Evolutionary conservation across 345 rosid genomes (phyloP), one percentile per base, ranked within the genome.

Genomic region (Laguncularia racemosa): DNA sequence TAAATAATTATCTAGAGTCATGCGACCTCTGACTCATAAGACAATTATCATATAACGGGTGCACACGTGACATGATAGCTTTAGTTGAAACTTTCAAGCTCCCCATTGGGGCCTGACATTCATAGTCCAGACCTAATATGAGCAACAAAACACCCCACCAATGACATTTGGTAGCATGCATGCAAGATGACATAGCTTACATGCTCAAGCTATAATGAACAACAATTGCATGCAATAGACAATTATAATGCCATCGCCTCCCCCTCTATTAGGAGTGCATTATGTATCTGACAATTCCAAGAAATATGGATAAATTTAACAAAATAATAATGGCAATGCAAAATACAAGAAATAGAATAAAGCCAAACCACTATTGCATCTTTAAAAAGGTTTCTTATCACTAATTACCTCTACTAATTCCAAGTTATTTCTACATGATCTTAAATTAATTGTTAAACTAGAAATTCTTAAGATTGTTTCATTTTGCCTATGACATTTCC

Each of bases 161-260:
- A n/a, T n/a, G n/a, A n/a, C n/a, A n/a, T n/a, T n/a, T n/a, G n/a
- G n/a, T n/a, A n/a, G n/a, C n/a, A 47, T 47, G 43, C 16, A 50
- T 59, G 55, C 56, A 1, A 14, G 16, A 38, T 17, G 18, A 20
- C 48, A 21, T 60, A 53, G 57, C 71, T 76, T 69, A 88, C 98
- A 53, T 84, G 74, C 71, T 91, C 98, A 67, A 91, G 96, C 44
- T 95, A 81, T 61, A 91, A 69, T 63, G 96, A 78, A 52, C 96
- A 96, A 70, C 96, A 91, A 73, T 82, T 71, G 56, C 86, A 81
- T 57, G 98, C 90, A 59, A 91, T 76, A 58, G 98, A 91, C 26
- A 77, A 80, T 56, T 96, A 91, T 51, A 91, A 59, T 50, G 96
- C 84, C 60, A 72, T 72, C 47, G 95, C 90, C 77, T 91, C 98